These are phyloP conservation scores for Talaromyces sp. DNA, from an alignment of 2,329 filamentous ascomycete genomes.

Conservation along the genomic window DNA sequence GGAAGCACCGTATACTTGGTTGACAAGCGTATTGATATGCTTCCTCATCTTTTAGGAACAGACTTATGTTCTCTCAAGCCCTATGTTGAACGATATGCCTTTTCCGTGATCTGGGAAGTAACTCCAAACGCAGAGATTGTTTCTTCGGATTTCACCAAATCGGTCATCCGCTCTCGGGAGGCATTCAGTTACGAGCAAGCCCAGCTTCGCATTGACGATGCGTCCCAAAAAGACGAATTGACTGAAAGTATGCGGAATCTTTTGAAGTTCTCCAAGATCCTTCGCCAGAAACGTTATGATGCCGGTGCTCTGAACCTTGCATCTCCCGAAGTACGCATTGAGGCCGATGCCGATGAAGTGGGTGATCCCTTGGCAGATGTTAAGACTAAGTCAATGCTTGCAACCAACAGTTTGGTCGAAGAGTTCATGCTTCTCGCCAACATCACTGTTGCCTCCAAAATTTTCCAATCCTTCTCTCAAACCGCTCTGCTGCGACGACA, in stretches of 20 bases:
- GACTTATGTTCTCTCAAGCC: slow-evolving; percentile 96
- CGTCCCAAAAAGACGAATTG: slow-evolving; percentile 82
- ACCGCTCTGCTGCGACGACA: slow-evolving; percentile 92
- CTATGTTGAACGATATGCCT: slow-evolving; percentile 91
- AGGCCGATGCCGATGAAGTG: slow-evolving; percentile 92
- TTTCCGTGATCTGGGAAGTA: slow-evolving; percentile 87
- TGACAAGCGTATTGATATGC: slow-evolving; percentile 99
- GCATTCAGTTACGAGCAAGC: slow-evolving; percentile 98
- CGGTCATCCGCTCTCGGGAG: slow-evolving; percentile 93
- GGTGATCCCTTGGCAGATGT: slow-evolving; percentile 89
- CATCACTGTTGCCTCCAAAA: slow-evolving; percentile 86
- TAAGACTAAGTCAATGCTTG: slow-evolving; percentile 89
- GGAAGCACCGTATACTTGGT: slow-evolving; percentile 97
- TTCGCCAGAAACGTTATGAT: slow-evolving; percentile 94
- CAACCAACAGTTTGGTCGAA: slow-evolving; percentile 96
- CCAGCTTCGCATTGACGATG: slow-evolving; percentile 89
- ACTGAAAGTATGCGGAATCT: slow-evolving; percentile 87
- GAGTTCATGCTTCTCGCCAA: slow-evolving; percentile 99
- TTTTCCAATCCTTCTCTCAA: slow-evolving; percentile 90
- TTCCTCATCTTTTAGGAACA: slow-evolving; percentile 92
- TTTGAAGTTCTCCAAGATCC: slow-evolving; percentile 84
- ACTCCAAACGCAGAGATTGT: slow-evolving; percentile 83
- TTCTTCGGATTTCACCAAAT: slow-evolving; percentile 88
- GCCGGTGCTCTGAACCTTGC: slow-evolving; percentile 93
- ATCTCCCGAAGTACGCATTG: slow-evolving; percentile 95